Evolutionary conservation across 2,329 filamentous ascomycete species (phyloP).

Genomic region (Alternaria gansuensis): DNA sequence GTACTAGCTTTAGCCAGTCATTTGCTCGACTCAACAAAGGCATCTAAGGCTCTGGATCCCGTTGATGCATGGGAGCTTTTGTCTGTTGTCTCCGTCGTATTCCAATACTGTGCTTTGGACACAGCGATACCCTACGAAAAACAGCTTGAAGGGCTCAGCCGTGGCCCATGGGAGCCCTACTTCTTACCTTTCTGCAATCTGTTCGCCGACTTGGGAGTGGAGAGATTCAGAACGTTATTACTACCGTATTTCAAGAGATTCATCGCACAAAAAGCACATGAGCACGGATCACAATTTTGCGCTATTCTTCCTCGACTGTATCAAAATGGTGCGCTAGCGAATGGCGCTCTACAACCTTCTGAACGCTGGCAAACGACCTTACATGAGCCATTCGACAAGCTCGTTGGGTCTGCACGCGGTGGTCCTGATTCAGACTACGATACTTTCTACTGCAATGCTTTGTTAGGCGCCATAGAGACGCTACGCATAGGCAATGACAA

Average conservation of each 20-base stretch:
- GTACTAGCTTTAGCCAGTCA: slow-evolving; percentile 61
- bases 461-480: slow-evolving; percentile 38
- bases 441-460: slow-evolving; percentile 44
- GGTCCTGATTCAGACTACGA: slow-evolving; percentile 23
- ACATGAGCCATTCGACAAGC: slow-evolving; percentile 71
- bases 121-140: slow-evolving; percentile 75
- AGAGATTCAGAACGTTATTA: slow-evolving; percentile 81
- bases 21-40: slow-evolving; percentile 47
- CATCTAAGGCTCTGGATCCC: slow-evolving; percentile 45
- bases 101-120: slow-evolving; percentile 82
- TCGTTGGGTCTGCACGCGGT: slow-evolving; percentile 43
- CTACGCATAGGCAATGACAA: slow-evolving; percentile 34
- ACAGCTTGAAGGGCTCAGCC: slow-evolving; percentile 70
- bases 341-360: slow-evolving; percentile 34
- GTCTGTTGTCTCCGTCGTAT: slow-evolving; percentile 67
- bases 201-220: slow-evolving; percentile 75
- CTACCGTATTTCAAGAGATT: slow-evolving; percentile 86
- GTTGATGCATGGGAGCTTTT: slow-evolving; percentile 52
- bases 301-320: slow-evolving; percentile 43
- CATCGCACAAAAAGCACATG: slow-evolving; percentile 61
- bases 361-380: slow-evolving; percentile 58
- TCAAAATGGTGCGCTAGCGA: slow-evolving; percentile 32
- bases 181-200: slow-evolving; percentile 89
- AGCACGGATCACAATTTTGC: slow-evolving; percentile 44
- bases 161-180: slow-evolving; percentile 71